Percentiles rank a stretch among this genome's conserved stretches.
These are phyloP conservation scores for Aquilaria agallochum DNA, from an alignment of 441 rosid genomes.

Conservation along the genomic window DNA sequence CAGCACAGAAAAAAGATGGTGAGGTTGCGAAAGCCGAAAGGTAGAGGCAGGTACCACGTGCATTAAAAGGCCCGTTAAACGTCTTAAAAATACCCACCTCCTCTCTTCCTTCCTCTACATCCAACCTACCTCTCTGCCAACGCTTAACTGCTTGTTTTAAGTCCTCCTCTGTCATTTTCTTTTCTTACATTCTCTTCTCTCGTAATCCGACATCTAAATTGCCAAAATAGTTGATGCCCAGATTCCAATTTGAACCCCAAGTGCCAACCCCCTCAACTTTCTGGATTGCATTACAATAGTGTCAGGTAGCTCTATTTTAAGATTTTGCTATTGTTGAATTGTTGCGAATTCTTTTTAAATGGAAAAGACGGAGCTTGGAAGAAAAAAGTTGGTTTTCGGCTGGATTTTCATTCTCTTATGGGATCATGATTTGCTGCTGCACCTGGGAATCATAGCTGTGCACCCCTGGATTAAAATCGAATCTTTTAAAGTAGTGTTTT, in stretches of 20 bases:
- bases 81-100: slow-evolving; percentile 5
- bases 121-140: slow-evolving; percentile 46
- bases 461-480: no score
- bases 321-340: neutral
- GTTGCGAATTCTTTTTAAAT: neutral
- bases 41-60: slow-evolving; percentile 69
- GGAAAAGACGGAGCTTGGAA: no score
- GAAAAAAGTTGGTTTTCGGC: no score
- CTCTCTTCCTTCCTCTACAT: slow-evolving; percentile 30
- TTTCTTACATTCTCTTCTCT: neutral
- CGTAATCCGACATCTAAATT: neutral
- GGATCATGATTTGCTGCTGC: no score
- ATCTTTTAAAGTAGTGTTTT: slow-evolving; percentile 5
- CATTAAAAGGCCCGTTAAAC: slow-evolving; percentile 37
- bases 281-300: no score
- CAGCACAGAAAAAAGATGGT: neutral
- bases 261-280: no score
- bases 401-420: no score
- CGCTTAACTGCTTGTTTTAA: slow-evolving; percentile 6
- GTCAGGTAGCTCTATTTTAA: neutral
- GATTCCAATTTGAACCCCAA: no score
- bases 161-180: slow-evolving; percentile 9
- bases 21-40: slow-evolving; percentile 6
- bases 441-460: no score
- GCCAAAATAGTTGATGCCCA: no score